These are phyloP conservation scores for Neofusicoccum laricinum DNA, from an alignment of 2,329 filamentous ascomycete species.

Conservation along the genomic window DNA sequence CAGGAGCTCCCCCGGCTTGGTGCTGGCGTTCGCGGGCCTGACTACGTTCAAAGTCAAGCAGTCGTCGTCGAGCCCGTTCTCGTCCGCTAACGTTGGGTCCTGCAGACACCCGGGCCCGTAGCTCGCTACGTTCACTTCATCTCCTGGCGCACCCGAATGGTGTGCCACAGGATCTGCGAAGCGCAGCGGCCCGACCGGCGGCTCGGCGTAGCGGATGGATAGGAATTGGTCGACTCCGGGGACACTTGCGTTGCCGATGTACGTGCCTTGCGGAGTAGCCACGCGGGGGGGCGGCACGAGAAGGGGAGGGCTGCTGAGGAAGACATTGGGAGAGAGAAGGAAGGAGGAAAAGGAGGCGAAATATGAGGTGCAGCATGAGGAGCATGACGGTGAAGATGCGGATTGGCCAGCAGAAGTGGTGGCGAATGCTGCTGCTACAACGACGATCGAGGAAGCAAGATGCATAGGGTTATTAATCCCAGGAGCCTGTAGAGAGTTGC, in stretches of 20 bases:
- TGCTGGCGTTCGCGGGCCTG: constrained; percentile 34
- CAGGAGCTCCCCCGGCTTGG: constrained; percentile 30
- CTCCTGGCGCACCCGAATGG: constrained; percentile 38
- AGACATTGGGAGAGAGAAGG: too few species aligned
- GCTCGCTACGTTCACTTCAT: constrained; percentile 34
- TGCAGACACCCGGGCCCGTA: constrained; percentile 47
- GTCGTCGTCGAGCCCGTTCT: not conserved
- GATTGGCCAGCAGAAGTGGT: too few species aligned
- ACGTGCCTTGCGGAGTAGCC: not conserved
- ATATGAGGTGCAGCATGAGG: too few species aligned
- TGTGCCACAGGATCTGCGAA: constrained; percentile 9
- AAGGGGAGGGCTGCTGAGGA: too few species aligned
- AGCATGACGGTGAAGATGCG: too few species aligned
- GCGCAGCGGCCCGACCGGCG: not conserved
- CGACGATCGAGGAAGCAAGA: too few species aligned
- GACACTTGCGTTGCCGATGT: not conserved
- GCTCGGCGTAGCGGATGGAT: constrained; percentile 12
- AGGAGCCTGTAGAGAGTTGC: too few species aligned
- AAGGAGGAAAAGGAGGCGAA: too few species aligned
- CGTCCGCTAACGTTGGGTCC: constrained; percentile 20
- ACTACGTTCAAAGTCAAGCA: constrained; percentile 38
- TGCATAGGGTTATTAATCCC: too few species aligned
- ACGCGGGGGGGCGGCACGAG: not conserved
- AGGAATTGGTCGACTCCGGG: constrained; percentile 4
- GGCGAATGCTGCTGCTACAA: too few species aligned